Percentiles rank a stretch among this genome's conserved stretches.
These are phyloP conservation scores for Auxenochlorella pyrenoidosa DNA, from an alignment of 139 green algal genomes.

Conservation along the genomic window DNA sequence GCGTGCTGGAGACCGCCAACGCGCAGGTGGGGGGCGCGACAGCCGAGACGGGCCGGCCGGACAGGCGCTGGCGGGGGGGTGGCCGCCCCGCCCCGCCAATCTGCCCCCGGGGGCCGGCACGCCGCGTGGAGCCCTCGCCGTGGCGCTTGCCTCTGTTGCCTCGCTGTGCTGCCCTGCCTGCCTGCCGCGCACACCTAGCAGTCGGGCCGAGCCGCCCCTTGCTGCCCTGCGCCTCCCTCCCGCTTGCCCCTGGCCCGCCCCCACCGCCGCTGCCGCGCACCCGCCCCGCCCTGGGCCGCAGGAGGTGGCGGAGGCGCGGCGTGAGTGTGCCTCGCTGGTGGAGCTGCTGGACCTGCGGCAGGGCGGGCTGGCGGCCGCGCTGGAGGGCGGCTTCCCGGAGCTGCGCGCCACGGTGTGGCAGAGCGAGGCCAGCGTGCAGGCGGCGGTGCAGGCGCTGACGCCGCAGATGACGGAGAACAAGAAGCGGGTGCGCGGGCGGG, in stretches of 20 bases:
- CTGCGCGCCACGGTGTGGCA: constrained; percentile 80
- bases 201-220: too few species aligned
- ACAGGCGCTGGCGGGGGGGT: too few species aligned
- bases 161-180: not conserved
- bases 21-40: too few species aligned
- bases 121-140: too few species aligned
- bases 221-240: not conserved
- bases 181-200: too few species aligned
- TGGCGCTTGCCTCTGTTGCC: too few species aligned
- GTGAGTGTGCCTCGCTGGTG: constrained; percentile 65
- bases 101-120: not conserved
- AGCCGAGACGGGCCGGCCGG: too few species aligned
- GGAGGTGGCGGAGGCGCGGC: constrained; percentile 63
- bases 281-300: not conserved
- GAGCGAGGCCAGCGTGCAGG: constrained; percentile 64
- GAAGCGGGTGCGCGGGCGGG: constrained; percentile 57
- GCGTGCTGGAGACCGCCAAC: constrained; percentile 64
- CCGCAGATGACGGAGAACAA: constrained; percentile 88
- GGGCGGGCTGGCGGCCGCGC: constrained; percentile 47
- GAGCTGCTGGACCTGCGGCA: constrained; percentile 74
- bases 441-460: constrained; percentile 78
- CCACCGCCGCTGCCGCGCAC: too few species aligned
- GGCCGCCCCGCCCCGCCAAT: not conserved
- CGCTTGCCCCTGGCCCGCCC: not conserved
- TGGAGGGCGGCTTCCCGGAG: constrained; percentile 78